Conservation (phyloP, 2,329 filamentous ascomycete genomes). For the Ophiostoma ulmi region DNA sequence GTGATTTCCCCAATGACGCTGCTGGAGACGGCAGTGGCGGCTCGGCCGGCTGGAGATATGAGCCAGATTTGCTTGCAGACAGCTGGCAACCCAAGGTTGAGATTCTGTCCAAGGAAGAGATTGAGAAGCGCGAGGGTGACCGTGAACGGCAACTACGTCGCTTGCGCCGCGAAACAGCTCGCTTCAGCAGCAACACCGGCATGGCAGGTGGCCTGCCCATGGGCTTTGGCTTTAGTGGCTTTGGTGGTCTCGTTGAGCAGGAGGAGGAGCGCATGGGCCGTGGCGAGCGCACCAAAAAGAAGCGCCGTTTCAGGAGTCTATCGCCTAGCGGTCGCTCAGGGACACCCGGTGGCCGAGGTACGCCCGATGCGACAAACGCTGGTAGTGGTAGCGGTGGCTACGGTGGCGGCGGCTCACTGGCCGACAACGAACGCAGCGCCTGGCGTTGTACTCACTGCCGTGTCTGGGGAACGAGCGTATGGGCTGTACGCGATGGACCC, state of each 20-base stretch:
- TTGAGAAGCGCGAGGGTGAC: slow-evolving; percentile 93
- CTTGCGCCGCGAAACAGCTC: slow-evolving; percentile 81
- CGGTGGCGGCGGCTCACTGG: slow-evolving; percentile 59
- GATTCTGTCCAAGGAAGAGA: slow-evolving; percentile 84
- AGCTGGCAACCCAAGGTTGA: slow-evolving; percentile 83
- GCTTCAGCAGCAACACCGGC: slow-evolving; percentile 80
- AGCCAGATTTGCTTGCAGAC: slow-evolving; percentile 80
- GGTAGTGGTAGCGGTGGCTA: slow-evolving; percentile 61
- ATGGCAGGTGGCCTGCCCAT: slow-evolving; percentile 71
- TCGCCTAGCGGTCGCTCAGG: slow-evolving; percentile 68
- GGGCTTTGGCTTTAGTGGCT: slow-evolving; percentile 36
- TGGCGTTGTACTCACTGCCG: slow-evolving; percentile 89
- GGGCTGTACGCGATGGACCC: slow-evolving; percentile 91
- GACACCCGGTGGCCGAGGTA: slow-evolving; percentile 67
- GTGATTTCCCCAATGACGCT: slow-evolving; percentile 82
- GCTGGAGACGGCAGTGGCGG: slow-evolving; percentile 41
- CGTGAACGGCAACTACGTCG: slow-evolving; percentile 85
- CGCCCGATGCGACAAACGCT: slow-evolving; percentile 62
- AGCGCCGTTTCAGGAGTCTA: slow-evolving; percentile 82
- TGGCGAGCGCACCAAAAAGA: slow-evolving; percentile 91
- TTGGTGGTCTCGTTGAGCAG: slow-evolving; percentile 48
- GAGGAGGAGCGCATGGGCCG: slow-evolving; percentile 83
- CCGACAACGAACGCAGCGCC: slow-evolving; percentile 69
- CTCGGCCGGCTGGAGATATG: slow-evolving; percentile 84
- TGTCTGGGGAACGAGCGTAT: slow-evolving; percentile 84